These are phyloP conservation scores for Colletotrichum lupini DNA, from an alignment of 2,329 filamentous ascomycete genomes.

Conservation along the genomic window DNA sequence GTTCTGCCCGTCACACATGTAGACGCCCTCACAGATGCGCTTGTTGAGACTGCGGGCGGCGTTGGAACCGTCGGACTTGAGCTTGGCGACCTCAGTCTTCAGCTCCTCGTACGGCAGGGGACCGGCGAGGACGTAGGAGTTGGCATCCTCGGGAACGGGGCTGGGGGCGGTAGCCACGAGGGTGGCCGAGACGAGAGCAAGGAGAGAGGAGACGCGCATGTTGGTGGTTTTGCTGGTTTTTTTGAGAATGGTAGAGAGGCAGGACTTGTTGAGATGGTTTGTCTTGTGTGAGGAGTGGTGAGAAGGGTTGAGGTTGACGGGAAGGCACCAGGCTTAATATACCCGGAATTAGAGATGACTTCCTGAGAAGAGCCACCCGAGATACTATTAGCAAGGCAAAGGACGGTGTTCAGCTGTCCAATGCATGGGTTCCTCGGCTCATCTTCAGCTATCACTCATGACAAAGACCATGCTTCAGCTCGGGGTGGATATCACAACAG, in stretches of 20 bases:
- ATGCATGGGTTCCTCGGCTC: background rate
- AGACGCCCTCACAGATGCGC: constrained; percentile 11
- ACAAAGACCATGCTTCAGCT: background rate
- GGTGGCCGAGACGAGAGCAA: background rate
- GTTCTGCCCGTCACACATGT: constrained; percentile 10
- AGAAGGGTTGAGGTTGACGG: background rate
- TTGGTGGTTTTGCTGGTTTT: background rate
- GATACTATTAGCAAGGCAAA: background rate
- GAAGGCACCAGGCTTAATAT: background rate
- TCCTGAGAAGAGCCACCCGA: no score
- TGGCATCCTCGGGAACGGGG: background rate
- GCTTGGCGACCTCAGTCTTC: background rate
- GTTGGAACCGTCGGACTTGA: background rate
- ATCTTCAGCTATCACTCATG: background rate
- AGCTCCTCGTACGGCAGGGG: constrained; percentile 1
- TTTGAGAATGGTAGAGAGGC: background rate
- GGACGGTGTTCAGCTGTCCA: background rate
- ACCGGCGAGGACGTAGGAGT: background rate
- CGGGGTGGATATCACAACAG: background rate
- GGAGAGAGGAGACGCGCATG: background rate
- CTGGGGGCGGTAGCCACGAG: background rate
- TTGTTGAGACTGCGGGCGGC: constrained; percentile 1
- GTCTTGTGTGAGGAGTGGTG: background rate
- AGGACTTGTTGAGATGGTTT: background rate
- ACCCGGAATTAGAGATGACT: background rate